Evolutionary conservation across 2,329 filamentous ascomycete species (phyloP), one percentile per base, ranked within the genome.

Genomic region (Sphaceloma murrayae): DNA sequence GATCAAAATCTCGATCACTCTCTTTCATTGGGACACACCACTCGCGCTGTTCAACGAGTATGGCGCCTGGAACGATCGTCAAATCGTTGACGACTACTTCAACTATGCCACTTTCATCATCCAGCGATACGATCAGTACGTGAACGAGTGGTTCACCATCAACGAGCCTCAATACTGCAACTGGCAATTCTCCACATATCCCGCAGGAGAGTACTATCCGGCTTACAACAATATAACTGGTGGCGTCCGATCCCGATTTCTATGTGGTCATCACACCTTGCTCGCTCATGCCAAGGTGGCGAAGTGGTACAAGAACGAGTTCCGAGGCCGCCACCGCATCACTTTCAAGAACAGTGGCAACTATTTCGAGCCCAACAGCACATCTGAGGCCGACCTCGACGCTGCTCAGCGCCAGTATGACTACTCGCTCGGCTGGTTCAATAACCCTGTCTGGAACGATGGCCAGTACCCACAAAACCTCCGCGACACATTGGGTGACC

Each of bases 251-350:
- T 45, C 42, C 48, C 58, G 29, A 58, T 65, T n/a, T 57, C 66
- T 7, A 65, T 68, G 43, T 54, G 67, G 10, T 11, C 62, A 62
- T 50, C 49, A 61, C 46, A 57, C 60, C n/a, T 53, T 66, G 6
- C 56, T 63, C 2, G 56, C 60, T 2, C 62, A 65, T 45, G 55
- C 60, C 4, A 50, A 53, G 34, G 58, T 67, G 33, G 67, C 64
- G 31, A 67, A 68, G 40, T 62, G 65, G 66, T 53, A 56, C 49
- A 62, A 68, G 33, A 57, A 67, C 11, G 66, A 66, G 47, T 70
- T 57, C 40, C 55, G 55, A 26, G 54, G 59, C 10, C 58, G 52
- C 13, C 61, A 62, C 11, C 56, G 60, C 11, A 60, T 65, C 42
- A 53, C 54, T 1, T 56, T 65, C 49, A 66, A 66, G 49, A 58